Evolutionary conservation across 768 basidiomycete species (phyloP), one percentile per base, ranked within the genome.

Genomic region (Coprinopsis cinerea): DNA sequence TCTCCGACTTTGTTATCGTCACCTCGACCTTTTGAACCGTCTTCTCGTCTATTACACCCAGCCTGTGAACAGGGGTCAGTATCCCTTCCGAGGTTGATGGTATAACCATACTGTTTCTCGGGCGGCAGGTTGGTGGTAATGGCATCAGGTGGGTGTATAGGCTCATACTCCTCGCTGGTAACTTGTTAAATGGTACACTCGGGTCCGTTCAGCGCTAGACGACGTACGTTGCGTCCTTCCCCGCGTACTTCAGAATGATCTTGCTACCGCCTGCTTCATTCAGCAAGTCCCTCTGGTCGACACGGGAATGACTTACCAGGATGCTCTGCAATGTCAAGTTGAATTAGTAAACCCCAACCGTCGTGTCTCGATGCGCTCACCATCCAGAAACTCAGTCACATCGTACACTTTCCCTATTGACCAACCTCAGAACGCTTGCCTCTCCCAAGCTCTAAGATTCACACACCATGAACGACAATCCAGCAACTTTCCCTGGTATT

Each of bases 211-310:
- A 26, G n/a, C n/a, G 44, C 30, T 3, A 63, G 5, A 9, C 24
- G 11, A 23, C 86, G 32, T 64, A 88, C 82, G 86, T 95, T 26
- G 90, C 90, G 62, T 92, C 92, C 61, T 84, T 87, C 22, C 93
- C 93, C 2, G 88, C 91, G 57, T 92, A 90, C 62, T 89, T 89
- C 47, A 94, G 63, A 42, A 94, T 85, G 57, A 93, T 89, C 61
- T 79, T 85, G 60, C 82, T 82, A 6, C 92, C 92, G 27, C 92
- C 89, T 77, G 57, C 47, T 45, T 13, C n/a, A 32, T 46, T 11
- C 11, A 46, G 27, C 26, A 24, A 44, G 24, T 24, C 17, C 10
- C n/a, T 35, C 17, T 17, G 35, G 15, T 18, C 11, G 17, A 20
- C 15, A 6, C 1, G 20, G 4, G 11, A n/a, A 37, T 4, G 42